These are phyloP conservation scores for Calonectria fujianensis DNA, from an alignment of 2,329 filamentous ascomycete genomes.

Conservation along the genomic window DNA sequence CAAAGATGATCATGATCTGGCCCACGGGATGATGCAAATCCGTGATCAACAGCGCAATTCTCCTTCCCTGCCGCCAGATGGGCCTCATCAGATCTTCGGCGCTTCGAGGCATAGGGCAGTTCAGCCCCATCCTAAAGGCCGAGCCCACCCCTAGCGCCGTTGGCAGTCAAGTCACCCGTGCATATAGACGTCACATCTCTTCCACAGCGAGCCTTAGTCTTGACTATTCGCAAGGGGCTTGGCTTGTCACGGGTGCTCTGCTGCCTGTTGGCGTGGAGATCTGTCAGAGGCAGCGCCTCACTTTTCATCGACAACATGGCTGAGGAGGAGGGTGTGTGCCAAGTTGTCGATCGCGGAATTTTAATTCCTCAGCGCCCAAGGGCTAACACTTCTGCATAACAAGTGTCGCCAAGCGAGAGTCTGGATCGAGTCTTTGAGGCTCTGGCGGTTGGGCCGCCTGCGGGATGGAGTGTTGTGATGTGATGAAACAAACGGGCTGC, in stretches of 20 bases:
- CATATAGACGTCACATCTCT: conserved; percentile 46
- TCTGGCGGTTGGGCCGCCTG: background rate
- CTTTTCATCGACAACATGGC: conserved; percentile 61
- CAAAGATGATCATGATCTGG: conserved; percentile 7
- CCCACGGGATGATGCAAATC: background rate
- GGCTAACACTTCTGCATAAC: conserved; percentile 1
- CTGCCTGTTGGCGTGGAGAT: conserved; percentile 55
- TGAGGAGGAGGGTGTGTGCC: background rate
- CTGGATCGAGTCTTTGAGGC: conserved; percentile 2
- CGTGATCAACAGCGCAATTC: conserved; percentile 35
- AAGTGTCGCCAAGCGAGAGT: background rate
- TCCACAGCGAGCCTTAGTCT: conserved; percentile 54
- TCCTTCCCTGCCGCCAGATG: conserved; percentile 45
- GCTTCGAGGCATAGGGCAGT: conserved; percentile 61
- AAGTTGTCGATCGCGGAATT: conserved; percentile 12
- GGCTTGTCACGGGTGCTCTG: conserved; percentile 58
- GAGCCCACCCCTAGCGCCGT: conserved; percentile 44
- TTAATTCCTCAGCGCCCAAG: background rate
- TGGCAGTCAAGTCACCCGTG: conserved; percentile 53
- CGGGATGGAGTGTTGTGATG: background rate
- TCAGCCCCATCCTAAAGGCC: conserved; percentile 38
- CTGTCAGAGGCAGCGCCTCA: conserved; percentile 54
- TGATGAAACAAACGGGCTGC: conserved; percentile 7
- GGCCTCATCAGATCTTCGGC: conserved; percentile 49
- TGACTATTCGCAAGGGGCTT: conserved; percentile 71